Evolutionary conservation across 179 eudicot genomes (phyloP), one percentile per base, ranked within the genome.

Genomic region (Silene coronaria): DNA sequence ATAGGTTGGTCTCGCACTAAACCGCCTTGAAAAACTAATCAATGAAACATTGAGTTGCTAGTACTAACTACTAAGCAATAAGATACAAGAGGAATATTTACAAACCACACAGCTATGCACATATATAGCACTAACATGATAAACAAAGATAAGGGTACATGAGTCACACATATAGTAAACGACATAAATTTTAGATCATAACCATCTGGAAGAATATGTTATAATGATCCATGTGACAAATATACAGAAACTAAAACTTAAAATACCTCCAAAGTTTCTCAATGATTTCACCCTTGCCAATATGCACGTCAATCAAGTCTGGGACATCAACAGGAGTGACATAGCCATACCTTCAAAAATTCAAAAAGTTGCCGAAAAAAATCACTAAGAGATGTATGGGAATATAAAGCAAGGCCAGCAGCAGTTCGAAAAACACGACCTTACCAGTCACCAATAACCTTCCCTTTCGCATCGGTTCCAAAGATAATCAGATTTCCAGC

Each of bases 401-500:
- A 8, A 38, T 38, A 38, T 38, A 38, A 38, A 38, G 46, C 46
- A 38, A 38, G 46, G 12, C 46, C 46, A 7, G 46, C 38, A 78
- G 23, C 62, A 74, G 28, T 59, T 66, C 58, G n/a, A 36, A 68
- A n/a, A 38, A 23, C 8, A n/a, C 28, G 51, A 73, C 22, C 84
- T 79, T 86, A 94, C 98, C 98, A 94, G 62, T 94, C 91, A 64
- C 98, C 98, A 67, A 80, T 82, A 75, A 89, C 83, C 81, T 94
- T 92, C 71, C 92, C 92, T 55, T 91, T 88, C 19, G 84, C 58
- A 82, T 83, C 82, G 17, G 94, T 86, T 77, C 91, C 90, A 77
- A 89, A 94, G 67, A 89, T 92, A 32, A 94, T 92, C 55, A 92
- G 75, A 80, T 94, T 94, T 21, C 98, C 98, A 70, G 98, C 98